Evolutionary conservation across 768 basidiomycete species (phyloP), one percentile per base, ranked within the genome.

Genomic region (Clitopilus hobsonii): DNA sequence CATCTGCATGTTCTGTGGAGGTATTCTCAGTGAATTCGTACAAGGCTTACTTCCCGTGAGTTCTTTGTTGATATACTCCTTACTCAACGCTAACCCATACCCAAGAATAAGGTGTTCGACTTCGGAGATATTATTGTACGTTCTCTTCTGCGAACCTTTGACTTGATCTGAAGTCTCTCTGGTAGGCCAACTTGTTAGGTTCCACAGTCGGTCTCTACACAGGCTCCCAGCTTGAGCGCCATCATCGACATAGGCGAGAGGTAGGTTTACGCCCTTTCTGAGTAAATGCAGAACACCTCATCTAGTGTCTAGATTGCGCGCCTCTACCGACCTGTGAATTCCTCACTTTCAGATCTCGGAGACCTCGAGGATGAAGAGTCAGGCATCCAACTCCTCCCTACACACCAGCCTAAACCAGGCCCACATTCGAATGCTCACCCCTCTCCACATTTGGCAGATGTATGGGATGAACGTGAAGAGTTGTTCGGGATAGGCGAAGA

Each of bases 391-490:
- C 73, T 88, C 10, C 79, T 89, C 20, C 86, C 88, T 2, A 74
- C 75, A n/a, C 76, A 77, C 49, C 65, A 66, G 38, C 62, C 61
- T 13, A 58, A 60, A 25, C 56, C 60, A 7, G 27, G 57, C 6
- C 50, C 62, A 18, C 60, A 59, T 52, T 61, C 65, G 56, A 71
- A 72, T 58, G 65, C 60, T 64, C 68, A 63, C 59, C 73, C 65
- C 58, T 60, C 58, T 27, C 64, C 69, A 51, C 78, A 77, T 18
- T 70, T 88, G 41, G 74, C 76, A 14, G 77, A 88, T 65, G 83
- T 86, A 41, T 91, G 89, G 89, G 86, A 91, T 58, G 87, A 88
- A 60, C 79, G 83, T 24, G 89, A 92, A 68, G 88, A 90, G 53
- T 58, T 88, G 28, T 89, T 91, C 65, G 83, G 76, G 38, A 74